Conservation (phyloP, 495 filamentous ascomycete genomes). For the Aspergillus olivimuriae region DNA sequence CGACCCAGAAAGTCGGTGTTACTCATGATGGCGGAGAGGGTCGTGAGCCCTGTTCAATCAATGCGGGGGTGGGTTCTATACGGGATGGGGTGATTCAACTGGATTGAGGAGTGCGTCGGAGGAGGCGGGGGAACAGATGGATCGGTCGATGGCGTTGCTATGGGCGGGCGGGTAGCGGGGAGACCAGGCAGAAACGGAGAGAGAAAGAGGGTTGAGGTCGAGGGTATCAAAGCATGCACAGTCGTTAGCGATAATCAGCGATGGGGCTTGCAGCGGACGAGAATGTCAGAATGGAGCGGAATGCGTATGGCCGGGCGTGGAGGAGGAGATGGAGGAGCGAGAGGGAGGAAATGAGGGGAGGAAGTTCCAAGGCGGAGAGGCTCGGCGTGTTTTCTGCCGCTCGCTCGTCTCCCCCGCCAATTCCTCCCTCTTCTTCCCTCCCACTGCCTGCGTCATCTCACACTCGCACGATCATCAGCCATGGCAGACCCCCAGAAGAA, state of each 20-base stretch:
- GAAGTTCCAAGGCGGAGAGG: constrained; percentile 9
- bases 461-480: constrained; percentile 8
- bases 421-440: neutral
- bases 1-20: constrained; percentile 95
- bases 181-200: too few relatives aligned
- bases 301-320: too few relatives aligned
- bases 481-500: constrained; percentile 55
- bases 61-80: neutral
- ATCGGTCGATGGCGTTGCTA: too few relatives aligned
- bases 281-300: too few relatives aligned
- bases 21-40: constrained; percentile 59
- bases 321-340: neutral
- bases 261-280: too few relatives aligned
- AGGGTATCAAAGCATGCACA: too few relatives aligned
- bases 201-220: too few relatives aligned
- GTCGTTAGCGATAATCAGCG: too few relatives aligned
- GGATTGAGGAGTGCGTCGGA: too few relatives aligned
- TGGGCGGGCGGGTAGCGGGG: too few relatives aligned
- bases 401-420: constrained; percentile 11
- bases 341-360: constrained; percentile 7
- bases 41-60: neutral
- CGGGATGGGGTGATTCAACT: too few relatives aligned
- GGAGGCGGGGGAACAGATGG: constrained; percentile 3
- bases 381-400: constrained; percentile 13
- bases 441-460: constrained; percentile 9